These are phyloP conservation scores for Fraxinus sp. DNA, from an alignment of 305 asterid species.

Conservation along the genomic window DNA sequence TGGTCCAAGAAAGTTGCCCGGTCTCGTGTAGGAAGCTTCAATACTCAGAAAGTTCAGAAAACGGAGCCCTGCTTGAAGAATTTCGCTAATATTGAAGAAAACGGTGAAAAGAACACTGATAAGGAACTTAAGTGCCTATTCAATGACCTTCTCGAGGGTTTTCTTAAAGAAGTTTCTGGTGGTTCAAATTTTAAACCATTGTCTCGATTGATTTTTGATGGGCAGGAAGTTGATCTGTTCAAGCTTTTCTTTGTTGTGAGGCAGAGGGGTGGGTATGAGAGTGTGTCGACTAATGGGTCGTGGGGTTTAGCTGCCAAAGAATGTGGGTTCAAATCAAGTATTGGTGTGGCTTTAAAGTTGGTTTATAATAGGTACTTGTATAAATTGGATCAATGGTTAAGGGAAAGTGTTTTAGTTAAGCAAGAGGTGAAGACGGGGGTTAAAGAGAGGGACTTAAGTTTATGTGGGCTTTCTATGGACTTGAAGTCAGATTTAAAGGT, in stretches of 20 bases:
- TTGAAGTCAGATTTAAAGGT: slow-evolving; percentile 51
- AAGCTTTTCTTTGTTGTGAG: slow-evolving; percentile 47
- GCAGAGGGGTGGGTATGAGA: slow-evolving; percentile 46
- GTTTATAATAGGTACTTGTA: slow-evolving; percentile 57
- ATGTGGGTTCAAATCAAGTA: slow-evolving; percentile 45
- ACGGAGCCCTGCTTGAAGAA: neutral
- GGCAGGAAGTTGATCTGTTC: slow-evolving; percentile 54
- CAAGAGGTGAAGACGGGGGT: slow-evolving; percentile 6
- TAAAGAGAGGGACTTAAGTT: slow-evolving; percentile 18
- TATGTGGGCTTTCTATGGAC: slow-evolving; percentile 37
- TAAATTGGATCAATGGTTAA: slow-evolving; percentile 41
- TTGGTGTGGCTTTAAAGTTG: slow-evolving; percentile 53
- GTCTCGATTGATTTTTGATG: slow-evolving; percentile 60
- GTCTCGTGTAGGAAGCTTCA: slow-evolving; percentile 37
- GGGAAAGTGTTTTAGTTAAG: slow-evolving; percentile 29
- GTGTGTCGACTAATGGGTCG: slow-evolving; percentile 35
- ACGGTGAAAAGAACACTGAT: slow-evolving; percentile 15
- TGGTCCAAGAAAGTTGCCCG: slow-evolving; percentile 48
- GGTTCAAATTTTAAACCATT: slow-evolving; percentile 39
- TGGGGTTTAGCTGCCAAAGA: slow-evolving; percentile 54
- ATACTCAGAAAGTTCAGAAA: slow-evolving; percentile 18
- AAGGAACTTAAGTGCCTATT: slow-evolving; percentile 34
- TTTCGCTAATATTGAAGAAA: slow-evolving; percentile 15
- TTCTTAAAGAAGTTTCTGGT: slow-evolving; percentile 34
- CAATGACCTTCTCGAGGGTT: slow-evolving; percentile 34